phyloP scores from a whole-genome alignment of 768 basidiomycete genomes.

The Neoboletus brunneissimus region DNA sequence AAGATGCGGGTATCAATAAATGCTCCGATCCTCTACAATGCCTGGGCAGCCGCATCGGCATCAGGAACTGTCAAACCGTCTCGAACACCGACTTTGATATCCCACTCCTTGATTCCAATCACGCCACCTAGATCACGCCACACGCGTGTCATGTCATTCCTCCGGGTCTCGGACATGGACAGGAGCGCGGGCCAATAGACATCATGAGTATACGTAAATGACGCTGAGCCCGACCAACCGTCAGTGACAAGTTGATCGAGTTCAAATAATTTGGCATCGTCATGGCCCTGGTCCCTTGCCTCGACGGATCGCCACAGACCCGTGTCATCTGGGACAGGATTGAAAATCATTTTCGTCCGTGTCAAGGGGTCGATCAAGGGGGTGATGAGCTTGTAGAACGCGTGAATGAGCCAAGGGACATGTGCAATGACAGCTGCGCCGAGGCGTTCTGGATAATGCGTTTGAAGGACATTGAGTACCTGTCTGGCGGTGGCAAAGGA shows the following conservation, averaged over 20 bases:
- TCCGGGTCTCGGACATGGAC: conserved; percentile 49
- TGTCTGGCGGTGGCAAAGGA: conserved; percentile 37
- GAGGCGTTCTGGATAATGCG: conserved; percentile 85
- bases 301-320: conserved; percentile 30
- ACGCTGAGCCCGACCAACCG: conserved; percentile 63
- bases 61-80: conserved; percentile 8
- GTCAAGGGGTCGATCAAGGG: conserved; percentile 86
- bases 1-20: not conserved
- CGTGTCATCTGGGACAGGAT: conserved; percentile 41
- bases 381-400: conserved; percentile 74
- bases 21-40: conserved; percentile 5
- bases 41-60: conserved; percentile 3
- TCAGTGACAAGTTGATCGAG: conserved; percentile 67
- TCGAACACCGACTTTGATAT: conserved; percentile 50
- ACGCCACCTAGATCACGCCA: conserved; percentile 70
- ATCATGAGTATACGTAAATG: conserved; percentile 72
- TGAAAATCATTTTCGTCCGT: conserved; percentile 71
- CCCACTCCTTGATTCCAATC: conserved; percentile 77
- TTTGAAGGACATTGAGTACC: conserved; percentile 65
- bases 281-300: conserved; percentile 16
- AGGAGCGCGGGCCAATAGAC: conserved; percentile 73
- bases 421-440: conserved; percentile 72
- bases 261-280: conserved; percentile 47
- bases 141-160: conserved; percentile 46
- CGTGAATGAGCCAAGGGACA: conserved; percentile 73